phyloP scores from a whole-genome alignment of 306 rosid species.

The Dalbergia cultrata region DNA sequence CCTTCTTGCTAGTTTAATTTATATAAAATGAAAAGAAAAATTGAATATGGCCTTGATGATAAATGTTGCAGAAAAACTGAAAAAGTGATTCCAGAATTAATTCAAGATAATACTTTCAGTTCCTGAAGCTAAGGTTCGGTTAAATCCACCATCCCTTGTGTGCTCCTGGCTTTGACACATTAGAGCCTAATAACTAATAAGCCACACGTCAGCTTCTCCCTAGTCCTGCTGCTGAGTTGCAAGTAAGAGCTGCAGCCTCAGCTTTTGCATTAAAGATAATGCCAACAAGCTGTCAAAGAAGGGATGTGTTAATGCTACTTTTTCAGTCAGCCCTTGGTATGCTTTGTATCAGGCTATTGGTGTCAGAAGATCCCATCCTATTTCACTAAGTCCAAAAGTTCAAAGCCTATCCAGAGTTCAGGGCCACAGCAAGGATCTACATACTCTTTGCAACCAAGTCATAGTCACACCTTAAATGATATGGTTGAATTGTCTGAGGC shows the following conservation, averaged over 20 bases:
- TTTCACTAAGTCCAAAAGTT: constrained; percentile 70
- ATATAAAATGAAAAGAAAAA: constrained; percentile 35
- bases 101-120: constrained; percentile 51
- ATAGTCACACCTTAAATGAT: constrained; percentile 69
- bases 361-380: constrained; percentile 74
- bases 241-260: constrained; percentile 69
- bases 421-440: constrained; percentile 57
- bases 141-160: constrained; percentile 67
- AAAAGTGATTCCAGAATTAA: constrained; percentile 10
- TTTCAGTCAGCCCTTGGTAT: constrained; percentile 70
- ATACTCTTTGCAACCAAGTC: constrained; percentile 55
- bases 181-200: constrained; percentile 52
- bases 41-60: not conserved
- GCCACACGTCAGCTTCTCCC: constrained; percentile 63
- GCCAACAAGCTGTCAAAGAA: constrained; percentile 66
- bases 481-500: constrained; percentile 69
- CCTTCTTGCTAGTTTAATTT: constrained; percentile 61
- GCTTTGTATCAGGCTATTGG: constrained; percentile 72
- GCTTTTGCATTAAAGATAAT: constrained; percentile 63
- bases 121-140: constrained; percentile 71
- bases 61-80: constrained; percentile 27
- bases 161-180: constrained; percentile 72
- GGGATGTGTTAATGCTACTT: constrained; percentile 69
- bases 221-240: constrained; percentile 62
- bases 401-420: constrained; percentile 65